phyloP scores from a whole-genome alignment of 2,329 filamentous ascomycete genomes.

The Domatiomyces globalis region DNA sequence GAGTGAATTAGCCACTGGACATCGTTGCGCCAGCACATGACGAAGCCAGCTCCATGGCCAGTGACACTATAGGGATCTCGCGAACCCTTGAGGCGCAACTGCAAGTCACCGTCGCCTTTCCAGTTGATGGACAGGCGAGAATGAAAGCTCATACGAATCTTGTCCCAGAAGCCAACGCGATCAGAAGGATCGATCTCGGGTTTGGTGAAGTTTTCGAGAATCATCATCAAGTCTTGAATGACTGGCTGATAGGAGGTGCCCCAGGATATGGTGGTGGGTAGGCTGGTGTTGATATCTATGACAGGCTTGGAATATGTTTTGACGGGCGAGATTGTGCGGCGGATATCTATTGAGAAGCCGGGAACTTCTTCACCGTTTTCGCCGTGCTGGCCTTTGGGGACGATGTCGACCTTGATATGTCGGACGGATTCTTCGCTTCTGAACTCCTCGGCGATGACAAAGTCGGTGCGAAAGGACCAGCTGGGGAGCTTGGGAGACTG shows the following conservation, averaged over 20 bases:
- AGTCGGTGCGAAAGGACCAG: slow-evolving; percentile 73
- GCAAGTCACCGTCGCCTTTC: slow-evolving; percentile 92
- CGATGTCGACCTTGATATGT: slow-evolving; percentile 66
- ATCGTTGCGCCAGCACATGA: slow-evolving; percentile 97
- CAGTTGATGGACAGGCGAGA: slow-evolving; percentile 78
- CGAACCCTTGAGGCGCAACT: slow-evolving; percentile 77
- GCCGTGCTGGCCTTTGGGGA: slow-evolving; percentile 50
- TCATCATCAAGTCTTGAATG: slow-evolving; percentile 99
- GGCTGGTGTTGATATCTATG: slow-evolving; percentile 81
- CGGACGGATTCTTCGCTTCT: slow-evolving; percentile 66
- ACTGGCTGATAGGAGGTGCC: slow-evolving; percentile 94
- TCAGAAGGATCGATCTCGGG: slow-evolving; percentile 89
- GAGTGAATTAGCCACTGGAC: slow-evolving; percentile 76
- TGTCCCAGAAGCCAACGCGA: slow-evolving; percentile 95
- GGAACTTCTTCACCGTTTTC: slow-evolving; percentile 43
- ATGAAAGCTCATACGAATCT: slow-evolving; percentile 86
- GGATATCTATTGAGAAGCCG: slow-evolving; percentile 71
- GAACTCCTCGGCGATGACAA: slow-evolving; percentile 91
- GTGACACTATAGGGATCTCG: slow-evolving; percentile 89
- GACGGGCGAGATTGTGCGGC: slow-evolving; percentile 81
- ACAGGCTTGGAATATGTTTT: slow-evolving; percentile 92
- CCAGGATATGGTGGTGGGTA: slow-evolving; percentile 91
- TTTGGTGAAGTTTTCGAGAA: slow-evolving; percentile 93
- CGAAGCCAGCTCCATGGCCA: slow-evolving; percentile 80
- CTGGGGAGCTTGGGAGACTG: slow-evolving; percentile 71